phyloP scores from a whole-genome alignment of 1,139 yeast species.

The Blastobotrys ciferrii region DNA sequence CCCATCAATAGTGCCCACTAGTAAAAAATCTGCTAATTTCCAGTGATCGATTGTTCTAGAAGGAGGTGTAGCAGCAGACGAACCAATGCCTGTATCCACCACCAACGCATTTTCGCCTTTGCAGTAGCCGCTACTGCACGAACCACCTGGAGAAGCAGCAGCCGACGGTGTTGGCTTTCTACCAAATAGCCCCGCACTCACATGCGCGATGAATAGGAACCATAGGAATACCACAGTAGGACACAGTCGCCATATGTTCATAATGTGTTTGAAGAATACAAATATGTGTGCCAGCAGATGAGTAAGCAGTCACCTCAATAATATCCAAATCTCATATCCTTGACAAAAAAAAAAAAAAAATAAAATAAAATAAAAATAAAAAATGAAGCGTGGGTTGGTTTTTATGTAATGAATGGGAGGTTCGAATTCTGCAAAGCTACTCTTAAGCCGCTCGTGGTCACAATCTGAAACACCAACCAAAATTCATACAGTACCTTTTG shows the following conservation, averaged over 20 bases:
- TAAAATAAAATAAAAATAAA: not conserved
- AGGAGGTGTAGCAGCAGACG: not conserved
- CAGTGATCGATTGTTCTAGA: conserved; percentile 48
- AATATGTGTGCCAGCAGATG: not conserved
- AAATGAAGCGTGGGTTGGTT: not conserved
- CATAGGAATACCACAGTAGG: not conserved
- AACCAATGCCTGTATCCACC: not conserved
- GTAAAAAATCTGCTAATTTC: conserved; percentile 56
- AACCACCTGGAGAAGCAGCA: not conserved
- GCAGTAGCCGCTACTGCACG: not conserved
- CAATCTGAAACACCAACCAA: too few relatives aligned
- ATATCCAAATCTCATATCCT: not conserved
- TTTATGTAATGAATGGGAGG: too few relatives aligned
- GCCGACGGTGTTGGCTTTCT: not conserved
- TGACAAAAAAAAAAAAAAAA: not conserved
- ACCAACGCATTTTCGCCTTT: not conserved
- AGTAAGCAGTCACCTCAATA: not conserved
- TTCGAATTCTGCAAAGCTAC: too few relatives aligned
- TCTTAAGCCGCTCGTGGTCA: too few relatives aligned
- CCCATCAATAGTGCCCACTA: conserved; percentile 87
- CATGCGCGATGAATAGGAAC: not conserved
- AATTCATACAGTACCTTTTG: too few relatives aligned
- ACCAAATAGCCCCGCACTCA: conserved; percentile 1
- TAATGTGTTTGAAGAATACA: not conserved
- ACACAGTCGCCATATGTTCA: conserved; percentile 5